phyloP scores from a whole-genome alignment of 2,329 filamentous ascomycete genomes.

The Cladosporium austrohemisphaericum region DNA sequence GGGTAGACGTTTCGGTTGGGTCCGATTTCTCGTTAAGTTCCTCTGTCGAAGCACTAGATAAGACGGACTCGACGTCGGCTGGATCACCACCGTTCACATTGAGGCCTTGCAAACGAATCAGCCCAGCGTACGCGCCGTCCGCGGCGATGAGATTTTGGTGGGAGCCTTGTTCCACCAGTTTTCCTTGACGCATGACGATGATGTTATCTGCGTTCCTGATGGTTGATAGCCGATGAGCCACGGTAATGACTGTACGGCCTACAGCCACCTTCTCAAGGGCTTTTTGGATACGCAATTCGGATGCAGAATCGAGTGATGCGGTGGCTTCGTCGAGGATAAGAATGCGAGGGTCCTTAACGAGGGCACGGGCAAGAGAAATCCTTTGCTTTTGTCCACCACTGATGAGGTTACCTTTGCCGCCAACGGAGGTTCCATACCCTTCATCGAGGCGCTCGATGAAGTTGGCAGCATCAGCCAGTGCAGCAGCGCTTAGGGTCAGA shows the following conservation, averaged over 20 bases:
- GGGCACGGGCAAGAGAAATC: conserved; percentile 41
- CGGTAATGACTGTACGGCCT: conserved; percentile 39
- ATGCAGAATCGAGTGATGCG: conserved; percentile 28
- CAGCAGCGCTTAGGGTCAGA: conserved; percentile 31
- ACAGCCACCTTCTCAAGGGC: conserved; percentile 38
- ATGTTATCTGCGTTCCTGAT: conserved; percentile 40
- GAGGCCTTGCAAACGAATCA: conserved; percentile 50
- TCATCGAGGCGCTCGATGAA: conserved; percentile 55
- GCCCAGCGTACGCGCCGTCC: conserved; percentile 34
- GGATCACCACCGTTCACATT: conserved; percentile 1
- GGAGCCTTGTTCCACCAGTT: conserved; percentile 38
- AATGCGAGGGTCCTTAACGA: conserved; percentile 39
- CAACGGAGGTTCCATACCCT: conserved; percentile 48
- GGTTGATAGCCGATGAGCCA: conserved; percentile 42
- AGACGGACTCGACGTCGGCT: neutral
- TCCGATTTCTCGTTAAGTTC: neutral
- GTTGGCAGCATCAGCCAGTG: conserved; percentile 16
- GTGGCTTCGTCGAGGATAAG: conserved; percentile 45
- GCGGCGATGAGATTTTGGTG: conserved; percentile 28
- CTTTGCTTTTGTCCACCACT: conserved; percentile 43
- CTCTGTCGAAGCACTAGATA: conserved; percentile 1
- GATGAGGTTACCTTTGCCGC: conserved; percentile 29
- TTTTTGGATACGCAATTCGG: conserved; percentile 28
- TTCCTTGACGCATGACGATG: conserved; percentile 39
- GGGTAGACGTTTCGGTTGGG: neutral